Evolutionary conservation across 495 filamentous ascomycete genomes (phyloP), one percentile per base, ranked within the genome.

Genomic region (Penicillium bovifimosum): DNA sequence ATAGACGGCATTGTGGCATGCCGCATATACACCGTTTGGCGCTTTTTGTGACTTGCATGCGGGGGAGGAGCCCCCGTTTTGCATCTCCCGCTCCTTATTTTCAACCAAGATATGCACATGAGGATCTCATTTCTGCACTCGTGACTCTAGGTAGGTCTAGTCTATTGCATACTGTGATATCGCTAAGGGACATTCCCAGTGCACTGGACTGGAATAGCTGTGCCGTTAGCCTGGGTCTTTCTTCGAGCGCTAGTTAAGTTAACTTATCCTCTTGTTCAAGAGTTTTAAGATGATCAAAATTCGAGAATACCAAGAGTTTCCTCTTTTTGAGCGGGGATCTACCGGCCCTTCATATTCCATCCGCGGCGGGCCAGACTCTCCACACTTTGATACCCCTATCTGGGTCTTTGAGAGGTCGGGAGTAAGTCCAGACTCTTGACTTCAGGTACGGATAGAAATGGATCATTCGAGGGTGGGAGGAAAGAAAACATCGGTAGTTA

Each of bases 261-360:
- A n/a, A 32, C n/a, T 33, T 43, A 43, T 28, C 14, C 41, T 20
- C 42, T 29, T 9, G 9, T 11, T 3, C 16, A n/a, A n/a, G n/a
- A n/a, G n/a, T n/a, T n/a, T 26, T 20, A 24, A 24, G 20, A 24
- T 4, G 4, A 24, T 24, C 2, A 24, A 24, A 24, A 24, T 24
- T 24, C 2, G 20, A 24, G 4, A 24, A 24, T 24, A 24, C 20
- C 20, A 31, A 31, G 6, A 9, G 28, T 20, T 11, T 34, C 34
- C 29, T n/a, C 31, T 46, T 41, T 18, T 13, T 29, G 45, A 47
- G 39, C 29, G 47, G 47, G 47, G 47, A 50, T 50, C 47, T 31
- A 41, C 47, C 47, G 36, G 36, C 47, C 28, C 44, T 41, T 29
- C 49, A 50, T 41, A 41, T 43, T 45, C 20, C 40, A 51, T 31